A percentile compares a stretch with the other conserved stretches of the same genome.
phyloP scores from a whole-genome alignment of 805 yeast genomes.

The Maudiozyma pseudohumilis region DNA sequence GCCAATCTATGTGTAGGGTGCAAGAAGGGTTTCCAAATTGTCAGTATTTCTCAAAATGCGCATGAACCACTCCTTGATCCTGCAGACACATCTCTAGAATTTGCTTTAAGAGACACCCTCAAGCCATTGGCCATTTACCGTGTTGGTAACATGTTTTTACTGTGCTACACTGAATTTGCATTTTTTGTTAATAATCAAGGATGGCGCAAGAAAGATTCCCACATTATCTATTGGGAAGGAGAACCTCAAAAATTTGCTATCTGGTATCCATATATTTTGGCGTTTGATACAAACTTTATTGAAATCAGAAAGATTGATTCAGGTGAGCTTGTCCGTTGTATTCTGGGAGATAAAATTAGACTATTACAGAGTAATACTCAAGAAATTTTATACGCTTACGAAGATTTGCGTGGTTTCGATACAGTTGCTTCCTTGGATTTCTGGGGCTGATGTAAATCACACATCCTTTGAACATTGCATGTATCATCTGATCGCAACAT shows the following conservation, averaged over 20 bases:
- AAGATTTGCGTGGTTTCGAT: conserved; percentile 81
- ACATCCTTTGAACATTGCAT: too few species aligned
- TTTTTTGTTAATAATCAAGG: conserved; percentile 92
- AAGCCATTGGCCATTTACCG: conserved; percentile 89
- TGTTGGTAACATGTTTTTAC: conserved; percentile 76
- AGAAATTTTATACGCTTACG: conserved; percentile 88
- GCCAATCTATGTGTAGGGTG: conserved; percentile 91
- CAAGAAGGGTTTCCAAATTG: conserved; percentile 91
- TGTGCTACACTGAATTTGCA: conserved; percentile 87
- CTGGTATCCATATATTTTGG: conserved; percentile 86
- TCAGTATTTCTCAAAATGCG: conserved; percentile 70
- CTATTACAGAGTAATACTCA: conserved; percentile 83
- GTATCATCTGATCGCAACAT: too few species aligned
- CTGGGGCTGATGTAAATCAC: conserved; percentile 53
- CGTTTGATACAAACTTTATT: conserved; percentile 83
- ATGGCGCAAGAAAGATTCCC: conserved; percentile 89
- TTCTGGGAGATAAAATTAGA: conserved; percentile 85
- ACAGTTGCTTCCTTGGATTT: conserved; percentile 88
- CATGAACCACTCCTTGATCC: conserved; percentile 90
- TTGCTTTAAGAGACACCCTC: conserved; percentile 60
- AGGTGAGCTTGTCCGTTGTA: conserved; percentile 77
- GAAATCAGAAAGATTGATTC: conserved; percentile 88
- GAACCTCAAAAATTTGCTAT: conserved; percentile 85
- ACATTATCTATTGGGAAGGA: conserved; percentile 97
- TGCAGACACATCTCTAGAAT: conserved; percentile 96